Evolutionary conservation across 2,329 filamentous ascomycete species (phyloP), one percentile per base, ranked within the genome.

Genomic region (Epichloe sp.): DNA sequence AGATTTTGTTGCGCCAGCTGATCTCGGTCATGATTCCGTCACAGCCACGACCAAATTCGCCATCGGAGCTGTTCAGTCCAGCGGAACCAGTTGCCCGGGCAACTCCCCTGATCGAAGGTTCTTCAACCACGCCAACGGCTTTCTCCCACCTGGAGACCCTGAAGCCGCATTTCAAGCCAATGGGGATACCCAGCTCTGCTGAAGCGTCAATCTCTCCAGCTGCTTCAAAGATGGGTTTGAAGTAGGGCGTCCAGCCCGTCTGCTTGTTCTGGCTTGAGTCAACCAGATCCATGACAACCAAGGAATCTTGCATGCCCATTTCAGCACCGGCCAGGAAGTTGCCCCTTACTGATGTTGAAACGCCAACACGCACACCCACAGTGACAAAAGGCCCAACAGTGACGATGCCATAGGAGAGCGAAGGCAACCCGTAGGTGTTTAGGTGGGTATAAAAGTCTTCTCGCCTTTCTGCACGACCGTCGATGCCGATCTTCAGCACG

Each of bases 401-500:
- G 14, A 64, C 53, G 47, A 61, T 50, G 15, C 62, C 62, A 46
- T 54, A 63, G 12, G 51, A 53, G 7, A 65, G 48, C 1, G 54
- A 58, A 2, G 61, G 60, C 3, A 65, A 54, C 23, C 57, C 58
- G 36, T 59, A 53, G 31, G 52, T 53, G 42, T 61, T 56, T 1
- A 65, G 58, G 1, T 61, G 49, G 4, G 46, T 48, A 8, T 50
- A 43, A 40, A 63, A 57, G 8, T 54, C 50, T 10, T 62, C 40
- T 14, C 53, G 55, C 38, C 57, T 56, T 12, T 21, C 53, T 12
- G 60, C 49, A 42, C 58, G 46, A 5, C 63, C 65, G 31, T 65
- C 59, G 36, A 68, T 53, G 19, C 65, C 65, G 2, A 65, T 47
- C 47, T 64, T 62, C 43, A 65, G 53, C 4, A 52, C 54, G 15